Conservation (phyloP, 1,284 basidiomycete species). For the Vanrija humicola region DNA sequence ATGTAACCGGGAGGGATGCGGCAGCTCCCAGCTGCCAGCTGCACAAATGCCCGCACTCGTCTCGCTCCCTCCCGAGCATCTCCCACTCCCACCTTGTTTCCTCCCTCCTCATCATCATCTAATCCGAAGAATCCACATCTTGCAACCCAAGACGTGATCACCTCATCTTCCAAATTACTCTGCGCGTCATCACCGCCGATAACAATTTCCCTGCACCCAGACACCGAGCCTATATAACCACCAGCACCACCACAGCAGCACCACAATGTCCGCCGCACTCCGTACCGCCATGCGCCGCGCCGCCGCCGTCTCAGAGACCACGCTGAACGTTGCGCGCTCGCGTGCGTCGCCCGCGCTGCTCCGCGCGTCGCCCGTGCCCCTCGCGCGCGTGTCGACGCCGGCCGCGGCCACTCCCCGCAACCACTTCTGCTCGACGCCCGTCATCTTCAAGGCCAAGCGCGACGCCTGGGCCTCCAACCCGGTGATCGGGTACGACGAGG, state of each 20-base stretch:
- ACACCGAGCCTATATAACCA: no score
- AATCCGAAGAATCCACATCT: no score
- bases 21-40: no score
- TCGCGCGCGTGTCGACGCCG: background rate
- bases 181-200: no score
- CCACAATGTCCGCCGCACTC: slow-evolving; percentile 4
- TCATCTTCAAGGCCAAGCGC: slow-evolving; percentile 6
- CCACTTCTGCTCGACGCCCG: background rate
- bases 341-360: background rate
- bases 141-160: no score
- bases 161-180: no score
- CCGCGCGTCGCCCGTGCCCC: background rate
- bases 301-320: background rate
- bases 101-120: no score
- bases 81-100: background rate
- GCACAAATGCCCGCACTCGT: background rate
- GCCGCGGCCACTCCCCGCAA: background rate
- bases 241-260: background rate
- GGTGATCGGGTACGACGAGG: slow-evolving; percentile 70
- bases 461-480: slow-evolving; percentile 46
- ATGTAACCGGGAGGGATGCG: no score
- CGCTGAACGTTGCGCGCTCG: background rate
- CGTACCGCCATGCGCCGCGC: slow-evolving; percentile 8
- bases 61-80: background rate
- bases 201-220: no score